Evolutionary conservation across 2,329 filamentous ascomycete genomes (phyloP), one percentile per base, ranked within the genome.

Genomic region (Colletotrichum gigasporum): DNA sequence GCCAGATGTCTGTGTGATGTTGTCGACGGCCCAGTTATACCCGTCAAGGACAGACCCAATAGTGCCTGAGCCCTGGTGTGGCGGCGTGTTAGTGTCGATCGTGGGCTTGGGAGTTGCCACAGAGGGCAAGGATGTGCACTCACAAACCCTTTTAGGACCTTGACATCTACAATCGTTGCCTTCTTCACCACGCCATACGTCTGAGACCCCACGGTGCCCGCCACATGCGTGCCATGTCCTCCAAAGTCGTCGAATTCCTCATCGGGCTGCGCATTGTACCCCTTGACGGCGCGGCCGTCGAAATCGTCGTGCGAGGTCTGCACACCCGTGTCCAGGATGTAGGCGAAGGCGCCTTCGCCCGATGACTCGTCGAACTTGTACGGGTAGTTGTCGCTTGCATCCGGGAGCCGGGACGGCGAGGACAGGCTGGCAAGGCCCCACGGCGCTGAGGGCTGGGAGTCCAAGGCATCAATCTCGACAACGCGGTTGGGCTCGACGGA

Each of bases 361-460:
- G 77, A 75, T 5, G 67, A 71, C 5, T 67, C 62, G 61, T 79
- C 75, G 67, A 76, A 79, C 16, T 67, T 47, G 66, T 78, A 80
- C 4, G 61, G 60, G 14, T 64, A 67, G 3, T 61, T 37, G n/a
- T 32, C 26, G 24, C 72, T 68, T 11, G 41, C 20, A 7, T 56
- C 53, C 18, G 53, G 30, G 12, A 47, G 41, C 9, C 30, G 53
- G 14, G 69, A 74, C 7, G 68, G 71, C 65, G 50, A 56, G 6
- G 83, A 85, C 63, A 85, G 72, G 28, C 79, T 76, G 2, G 74
- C 76, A 22, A 85, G 78, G n/a, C 81, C 82, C 78, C 81, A 83
- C 0, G 78, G 69, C 6, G 78, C 73, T 16, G 71, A 65, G 10
- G 51, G 45, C 70, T 82, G 80, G 16, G 71, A 77, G 61, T 69